Evolutionary conservation across 2,329 filamentous ascomycete species (phyloP).

Genomic region (Calycina herbarum): DNA sequence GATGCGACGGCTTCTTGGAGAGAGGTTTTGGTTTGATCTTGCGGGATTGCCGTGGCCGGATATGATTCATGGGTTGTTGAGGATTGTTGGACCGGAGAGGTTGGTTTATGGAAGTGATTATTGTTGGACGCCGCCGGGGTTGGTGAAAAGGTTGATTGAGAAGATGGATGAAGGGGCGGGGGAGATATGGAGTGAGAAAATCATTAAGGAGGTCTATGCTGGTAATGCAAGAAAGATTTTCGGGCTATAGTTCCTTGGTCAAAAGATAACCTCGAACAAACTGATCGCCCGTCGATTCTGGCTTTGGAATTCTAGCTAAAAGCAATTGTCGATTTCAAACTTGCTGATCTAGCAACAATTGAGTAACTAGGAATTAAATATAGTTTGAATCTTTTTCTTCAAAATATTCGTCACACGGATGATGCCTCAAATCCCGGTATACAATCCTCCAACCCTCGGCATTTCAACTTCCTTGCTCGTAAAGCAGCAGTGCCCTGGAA

Average conservation of each 20-base stretch:
- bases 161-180: not conserved
- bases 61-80: not conserved
- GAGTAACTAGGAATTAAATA: no score
- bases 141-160: not conserved
- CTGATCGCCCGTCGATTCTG: no score
- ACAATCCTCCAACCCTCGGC: constrained; percentile 16
- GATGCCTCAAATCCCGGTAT: constrained; percentile 21
- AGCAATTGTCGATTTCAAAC: no score
- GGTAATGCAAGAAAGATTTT: no score
- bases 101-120: constrained; percentile 11
- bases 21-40: constrained; percentile 13
- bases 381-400: no score
- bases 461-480: constrained; percentile 19
- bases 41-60: constrained; percentile 5
- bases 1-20: not conserved
- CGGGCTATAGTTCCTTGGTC: no score
- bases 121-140: not conserved
- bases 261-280: no score
- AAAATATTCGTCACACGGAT: no score
- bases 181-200: no score
- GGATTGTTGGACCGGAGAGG: not conserved
- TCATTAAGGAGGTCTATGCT: no score
- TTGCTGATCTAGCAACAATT: no score
- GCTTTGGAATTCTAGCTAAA: no score
- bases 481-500: constrained; percentile 24